Percentiles rank a stretch among this genome's conserved stretches.
These are phyloP conservation scores for Trichoderma simmonsii DNA, from an alignment of 2,329 filamentous ascomycete species.

Conservation along the genomic window DNA sequence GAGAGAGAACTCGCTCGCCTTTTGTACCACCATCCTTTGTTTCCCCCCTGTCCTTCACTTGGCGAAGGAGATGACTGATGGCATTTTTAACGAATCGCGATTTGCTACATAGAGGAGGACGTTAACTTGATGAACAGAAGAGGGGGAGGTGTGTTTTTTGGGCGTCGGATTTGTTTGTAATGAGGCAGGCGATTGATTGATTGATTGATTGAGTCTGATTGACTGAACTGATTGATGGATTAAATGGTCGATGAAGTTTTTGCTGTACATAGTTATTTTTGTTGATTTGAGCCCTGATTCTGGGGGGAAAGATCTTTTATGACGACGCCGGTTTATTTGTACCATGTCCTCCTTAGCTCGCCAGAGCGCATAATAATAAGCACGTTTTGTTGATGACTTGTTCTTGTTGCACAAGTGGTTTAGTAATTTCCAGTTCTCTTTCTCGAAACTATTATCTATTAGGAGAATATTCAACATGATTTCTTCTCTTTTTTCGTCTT, in stretches of 20 bases:
- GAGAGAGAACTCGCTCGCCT: background rate
- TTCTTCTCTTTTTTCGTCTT: background rate
- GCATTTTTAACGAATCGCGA: background rate
- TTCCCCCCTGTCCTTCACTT: background rate
- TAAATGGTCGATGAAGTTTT: background rate
- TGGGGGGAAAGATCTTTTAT: background rate
- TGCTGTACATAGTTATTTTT: constrained; percentile 13
- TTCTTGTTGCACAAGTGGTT: background rate
- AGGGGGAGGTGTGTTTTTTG: background rate
- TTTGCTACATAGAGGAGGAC: background rate
- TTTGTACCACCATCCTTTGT: background rate
- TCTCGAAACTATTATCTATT: background rate
- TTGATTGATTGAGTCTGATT: background rate
- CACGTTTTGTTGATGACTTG: background rate
- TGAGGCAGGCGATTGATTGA: background rate
- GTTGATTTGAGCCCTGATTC: background rate
- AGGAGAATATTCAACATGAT: background rate
- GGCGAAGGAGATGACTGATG: background rate
- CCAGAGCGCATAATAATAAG: background rate
- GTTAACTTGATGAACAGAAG: background rate
- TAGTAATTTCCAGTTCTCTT: background rate
- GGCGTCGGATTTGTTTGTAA: background rate
- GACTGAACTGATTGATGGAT: background rate
- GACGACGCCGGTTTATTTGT: background rate
- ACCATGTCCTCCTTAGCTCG: background rate